Evolutionary conservation across 768 basidiomycete species (phyloP), one percentile per base, ranked within the genome.

Genomic region (Cystofilobasidium macerans): DNA sequence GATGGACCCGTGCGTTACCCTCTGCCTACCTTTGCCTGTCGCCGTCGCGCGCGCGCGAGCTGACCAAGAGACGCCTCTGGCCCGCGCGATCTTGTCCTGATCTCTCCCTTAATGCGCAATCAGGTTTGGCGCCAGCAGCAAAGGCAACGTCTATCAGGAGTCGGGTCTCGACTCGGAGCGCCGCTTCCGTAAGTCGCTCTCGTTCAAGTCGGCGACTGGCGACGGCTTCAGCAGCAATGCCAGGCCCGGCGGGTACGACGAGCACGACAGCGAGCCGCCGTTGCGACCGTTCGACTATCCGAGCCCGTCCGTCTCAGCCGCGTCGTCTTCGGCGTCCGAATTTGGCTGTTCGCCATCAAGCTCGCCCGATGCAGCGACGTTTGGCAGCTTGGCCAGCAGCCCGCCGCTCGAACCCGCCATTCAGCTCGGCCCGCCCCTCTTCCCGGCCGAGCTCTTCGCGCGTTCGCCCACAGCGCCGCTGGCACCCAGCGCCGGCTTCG

Each of bases 91-190:
- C 45, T 16, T 47, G 43, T 5, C 43, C n/a, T 47, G 14, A 20
- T n/a, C n/a, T n/a, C n/a, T n/a, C n/a, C 22, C 45, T 16, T n/a
- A 3, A 20, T n/a, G 8, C 11, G 43, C 43, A 11, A 1, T 5
- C 51, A 54, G 51, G 51, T 54, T 54, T 30, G 32, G 51, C 51
- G 51, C 5, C 28, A 54, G 51, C 51, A 54, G 51, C 51, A 54
- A 54, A 14, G 28, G 28, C 51, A 30, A 30, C 22, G 8, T 7
- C 28, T 54, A 54, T 30, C n/a, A 6, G 3, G 51, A 54, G 51
- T 18, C 51, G 2, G 51, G 51, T 2, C 51, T 54, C 30, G 51
- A 54, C 51, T 54, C 51, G 51, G 51, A 54, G 30, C 51, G 51
- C 28, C 51, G 51, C 28, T 54, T 54, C 30, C 16, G 30, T 14